Evolutionary conservation across 768 basidiomycete species (phyloP).

Genomic region (Russula dissimulans): DNA sequence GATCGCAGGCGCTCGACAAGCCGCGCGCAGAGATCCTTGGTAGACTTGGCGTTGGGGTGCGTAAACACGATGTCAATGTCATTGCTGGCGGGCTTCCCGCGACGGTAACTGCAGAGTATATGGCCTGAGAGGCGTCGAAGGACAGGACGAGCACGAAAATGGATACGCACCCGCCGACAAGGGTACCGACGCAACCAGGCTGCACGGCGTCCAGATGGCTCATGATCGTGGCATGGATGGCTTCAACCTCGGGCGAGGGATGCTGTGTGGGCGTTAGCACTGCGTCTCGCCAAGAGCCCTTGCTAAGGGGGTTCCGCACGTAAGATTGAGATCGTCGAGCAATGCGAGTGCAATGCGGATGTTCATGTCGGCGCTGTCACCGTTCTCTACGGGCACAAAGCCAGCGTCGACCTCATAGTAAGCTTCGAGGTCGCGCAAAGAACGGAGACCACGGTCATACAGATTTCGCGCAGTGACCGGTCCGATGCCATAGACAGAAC

Average conservation of each 20-base stretch:
- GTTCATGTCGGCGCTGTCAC: constrained; percentile 19
- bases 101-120: constrained; percentile 50
- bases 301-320: constrained; percentile 26
- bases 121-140: neutral
- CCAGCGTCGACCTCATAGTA: constrained; percentile 44
- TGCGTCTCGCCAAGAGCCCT: neutral
- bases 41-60: constrained; percentile 45
- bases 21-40: constrained; percentile 54
- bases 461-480: constrained; percentile 56
- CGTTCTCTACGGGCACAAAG: constrained; percentile 16
- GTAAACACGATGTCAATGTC: constrained; percentile 89
- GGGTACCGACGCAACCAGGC: constrained; percentile 60
- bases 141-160: neutral
- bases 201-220: constrained; percentile 53
- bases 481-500: constrained; percentile 65
- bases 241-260: constrained; percentile 70
- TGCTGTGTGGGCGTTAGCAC: constrained; percentile 32
- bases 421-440: constrained; percentile 56
- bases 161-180: constrained; percentile 63
- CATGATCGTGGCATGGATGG: constrained; percentile 62
- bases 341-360: constrained; percentile 54
- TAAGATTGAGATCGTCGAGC: constrained; percentile 44
- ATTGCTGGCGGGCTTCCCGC: constrained; percentile 73
- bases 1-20: constrained; percentile 48
- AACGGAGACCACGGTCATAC: constrained; percentile 57